A percentile compares a stretch with the other conserved stretches of the same genome.
phyloP scores from a whole-genome alignment of 2,329 filamentous ascomycete genomes.

The Triangularia verruculosa region DNA sequence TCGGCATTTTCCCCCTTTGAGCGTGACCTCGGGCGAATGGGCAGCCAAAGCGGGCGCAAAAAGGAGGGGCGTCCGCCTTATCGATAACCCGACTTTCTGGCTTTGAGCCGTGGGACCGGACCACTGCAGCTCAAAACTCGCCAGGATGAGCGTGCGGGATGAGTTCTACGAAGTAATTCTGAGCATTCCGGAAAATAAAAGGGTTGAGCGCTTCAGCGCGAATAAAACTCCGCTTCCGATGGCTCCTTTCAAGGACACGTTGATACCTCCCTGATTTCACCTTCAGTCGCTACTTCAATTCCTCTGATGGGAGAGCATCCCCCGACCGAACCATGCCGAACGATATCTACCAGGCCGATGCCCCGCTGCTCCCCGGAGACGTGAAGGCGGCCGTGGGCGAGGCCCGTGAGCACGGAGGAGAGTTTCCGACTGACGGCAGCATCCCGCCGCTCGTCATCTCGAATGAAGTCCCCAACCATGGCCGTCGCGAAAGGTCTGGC shows the following conservation, averaged over 20 bases:
- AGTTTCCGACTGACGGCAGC: not conserved
- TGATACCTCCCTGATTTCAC: constrained; percentile 25
- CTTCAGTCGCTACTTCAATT: not conserved
- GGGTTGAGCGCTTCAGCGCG: not conserved
- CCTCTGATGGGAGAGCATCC: not conserved
- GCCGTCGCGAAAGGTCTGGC: constrained; percentile 36
- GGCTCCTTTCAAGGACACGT: constrained; percentile 22
- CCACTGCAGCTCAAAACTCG: constrained; percentile 17
- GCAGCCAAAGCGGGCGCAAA: not conserved
- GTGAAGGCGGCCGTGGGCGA: constrained; percentile 4
- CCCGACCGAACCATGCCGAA: constrained; percentile 23
- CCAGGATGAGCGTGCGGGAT: constrained; percentile 30
- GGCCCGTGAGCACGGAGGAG: not conserved
- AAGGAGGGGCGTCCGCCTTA: not conserved
- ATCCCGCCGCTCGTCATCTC: not conserved
- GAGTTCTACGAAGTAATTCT: constrained; percentile 34
- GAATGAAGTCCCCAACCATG: constrained; percentile 9
- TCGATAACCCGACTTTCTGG: not conserved
- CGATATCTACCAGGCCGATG: constrained; percentile 27
- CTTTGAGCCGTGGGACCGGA: not conserved
- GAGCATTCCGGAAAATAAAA: constrained; percentile 26
- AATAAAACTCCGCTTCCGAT: constrained; percentile 14
- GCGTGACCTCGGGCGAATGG: constrained; percentile 1
- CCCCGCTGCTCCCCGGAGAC: constrained; percentile 13
- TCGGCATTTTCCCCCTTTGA: not conserved